Conservation (phyloP, 1,284 basidiomycete genomes). For the Cutaneotrichosporon sp. region DNA sequence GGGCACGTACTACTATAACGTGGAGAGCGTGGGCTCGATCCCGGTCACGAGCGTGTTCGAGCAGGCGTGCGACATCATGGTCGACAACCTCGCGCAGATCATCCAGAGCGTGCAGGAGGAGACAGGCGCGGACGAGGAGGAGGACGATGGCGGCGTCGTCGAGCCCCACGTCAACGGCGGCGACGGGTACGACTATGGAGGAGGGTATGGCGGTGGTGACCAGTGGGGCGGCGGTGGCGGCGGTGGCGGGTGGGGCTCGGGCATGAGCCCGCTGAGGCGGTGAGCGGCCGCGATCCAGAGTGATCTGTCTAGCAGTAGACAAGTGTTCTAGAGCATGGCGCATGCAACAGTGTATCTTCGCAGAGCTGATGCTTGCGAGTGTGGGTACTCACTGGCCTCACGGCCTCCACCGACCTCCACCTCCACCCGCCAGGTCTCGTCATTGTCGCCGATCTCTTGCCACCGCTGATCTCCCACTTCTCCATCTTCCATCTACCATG, state of each 20-base stretch:
- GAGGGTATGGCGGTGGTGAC: constrained; percentile 20
- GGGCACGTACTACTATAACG: constrained; percentile 84
- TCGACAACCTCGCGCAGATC: constrained; percentile 77
- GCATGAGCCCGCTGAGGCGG: constrained; percentile 47
- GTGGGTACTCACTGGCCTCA: too few species aligned
- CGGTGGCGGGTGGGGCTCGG: constrained; percentile 29
- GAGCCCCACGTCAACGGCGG: constrained; percentile 37
- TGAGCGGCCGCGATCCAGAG: constrained; percentile 1
- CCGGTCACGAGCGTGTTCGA: constrained; percentile 85
- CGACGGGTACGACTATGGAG: constrained; percentile 17
- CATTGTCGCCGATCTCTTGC: not conserved
- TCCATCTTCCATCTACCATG: not conserved
- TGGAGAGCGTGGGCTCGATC: constrained; percentile 87
- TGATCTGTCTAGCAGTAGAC: not conserved
- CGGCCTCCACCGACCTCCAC: constrained; percentile 1
- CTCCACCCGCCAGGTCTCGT: not conserved
- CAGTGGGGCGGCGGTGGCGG: constrained; percentile 16
- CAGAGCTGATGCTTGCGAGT: too few species aligned
- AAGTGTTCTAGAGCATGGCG: constrained; percentile 4
- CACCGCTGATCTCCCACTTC: not conserved
- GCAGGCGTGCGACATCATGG: constrained; percentile 76
- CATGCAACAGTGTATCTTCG: constrained; percentile 4
- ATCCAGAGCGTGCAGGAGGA: constrained; percentile 59
- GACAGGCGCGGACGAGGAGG: constrained; percentile 47
- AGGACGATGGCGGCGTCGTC: constrained; percentile 35